Percentiles rank a stretch among this genome's conserved stretches.
Conservation (phyloP, 2,329 filamentous ascomycete species). For the Samsoniella hepiali region DNA sequence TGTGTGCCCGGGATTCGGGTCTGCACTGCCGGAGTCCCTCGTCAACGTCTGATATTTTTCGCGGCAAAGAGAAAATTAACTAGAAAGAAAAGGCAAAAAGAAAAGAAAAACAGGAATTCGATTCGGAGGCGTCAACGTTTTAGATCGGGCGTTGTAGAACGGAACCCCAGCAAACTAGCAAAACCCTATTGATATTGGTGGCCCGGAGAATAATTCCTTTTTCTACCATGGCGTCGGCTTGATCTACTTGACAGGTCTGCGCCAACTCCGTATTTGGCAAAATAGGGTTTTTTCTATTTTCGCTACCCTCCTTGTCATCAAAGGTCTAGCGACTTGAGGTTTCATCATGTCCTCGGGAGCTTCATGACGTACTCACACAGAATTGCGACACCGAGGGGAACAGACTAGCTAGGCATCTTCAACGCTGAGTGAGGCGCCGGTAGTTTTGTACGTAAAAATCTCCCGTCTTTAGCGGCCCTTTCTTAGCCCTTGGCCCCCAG, state of each 20-base stretch:
- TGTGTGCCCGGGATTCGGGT: background rate
- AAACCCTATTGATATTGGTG: background rate
- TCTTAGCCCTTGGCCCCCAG: background rate
- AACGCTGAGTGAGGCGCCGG: background rate
- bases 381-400: background rate
- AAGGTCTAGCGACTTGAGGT: background rate
- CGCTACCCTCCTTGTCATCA: background rate
- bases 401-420: background rate
- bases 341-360: background rate
- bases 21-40: no score
- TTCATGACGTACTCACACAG: background rate
- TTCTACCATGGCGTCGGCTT: background rate
- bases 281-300: background rate
- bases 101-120: background rate
- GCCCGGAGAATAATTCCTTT: background rate
- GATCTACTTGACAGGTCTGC: background rate
- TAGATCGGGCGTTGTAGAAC: background rate
- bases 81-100: background rate
- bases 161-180: background rate
- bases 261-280: background rate
- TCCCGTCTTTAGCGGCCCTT: background rate
- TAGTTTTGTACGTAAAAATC: conserved; percentile 2
- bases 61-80: no score
- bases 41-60: no score
- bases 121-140: conserved; percentile 1